Evolutionary conservation across 2,329 filamentous ascomycete genomes (phyloP).

Genomic region (Exophiala xenobiotica): DNA sequence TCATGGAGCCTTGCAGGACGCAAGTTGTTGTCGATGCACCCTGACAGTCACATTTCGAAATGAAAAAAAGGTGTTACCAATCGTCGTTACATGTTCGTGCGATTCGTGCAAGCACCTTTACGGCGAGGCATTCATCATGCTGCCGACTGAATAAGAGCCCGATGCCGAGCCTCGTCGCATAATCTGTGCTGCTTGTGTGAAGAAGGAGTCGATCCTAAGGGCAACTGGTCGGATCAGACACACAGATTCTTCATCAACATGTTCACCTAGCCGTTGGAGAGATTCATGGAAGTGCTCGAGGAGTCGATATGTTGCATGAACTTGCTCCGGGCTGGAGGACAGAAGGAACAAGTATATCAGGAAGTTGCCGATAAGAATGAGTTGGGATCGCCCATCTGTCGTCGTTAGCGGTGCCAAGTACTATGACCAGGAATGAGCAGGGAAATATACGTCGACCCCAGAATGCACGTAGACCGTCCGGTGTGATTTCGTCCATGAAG

Average conservation of each 20-base stretch:
- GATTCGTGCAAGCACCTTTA: background rate
- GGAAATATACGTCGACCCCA: conserved; percentile 47
- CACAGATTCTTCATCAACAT: conserved; percentile 27
- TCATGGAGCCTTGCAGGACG: background rate
- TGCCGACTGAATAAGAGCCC: conserved; percentile 6
- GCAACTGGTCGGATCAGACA: conserved; percentile 29
- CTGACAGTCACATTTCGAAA: too few species aligned
- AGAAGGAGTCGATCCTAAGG: conserved; percentile 32
- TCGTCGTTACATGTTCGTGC: too few species aligned
- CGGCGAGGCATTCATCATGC: conserved; percentile 3
- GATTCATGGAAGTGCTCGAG: conserved; percentile 31
- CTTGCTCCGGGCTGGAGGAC: conserved; percentile 37
- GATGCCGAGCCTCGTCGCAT: conserved; percentile 20
- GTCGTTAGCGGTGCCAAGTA: conserved; percentile 7
- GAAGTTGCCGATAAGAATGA: conserved; percentile 51
- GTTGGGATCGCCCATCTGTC: conserved; percentile 43
- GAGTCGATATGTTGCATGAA: conserved; percentile 27
- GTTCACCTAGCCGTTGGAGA: conserved; percentile 27
- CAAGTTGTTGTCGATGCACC: too few species aligned
- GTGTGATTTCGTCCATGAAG: conserved; percentile 39
- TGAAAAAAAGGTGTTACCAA: too few species aligned
- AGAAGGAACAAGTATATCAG: conserved; percentile 51
- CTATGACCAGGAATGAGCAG: background rate
- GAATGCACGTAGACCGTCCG: conserved; percentile 41
- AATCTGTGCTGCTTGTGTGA: conserved; percentile 26